Conservation (phyloP, 805 yeast species). For the Nakazawaea wickerhamii region DNA sequence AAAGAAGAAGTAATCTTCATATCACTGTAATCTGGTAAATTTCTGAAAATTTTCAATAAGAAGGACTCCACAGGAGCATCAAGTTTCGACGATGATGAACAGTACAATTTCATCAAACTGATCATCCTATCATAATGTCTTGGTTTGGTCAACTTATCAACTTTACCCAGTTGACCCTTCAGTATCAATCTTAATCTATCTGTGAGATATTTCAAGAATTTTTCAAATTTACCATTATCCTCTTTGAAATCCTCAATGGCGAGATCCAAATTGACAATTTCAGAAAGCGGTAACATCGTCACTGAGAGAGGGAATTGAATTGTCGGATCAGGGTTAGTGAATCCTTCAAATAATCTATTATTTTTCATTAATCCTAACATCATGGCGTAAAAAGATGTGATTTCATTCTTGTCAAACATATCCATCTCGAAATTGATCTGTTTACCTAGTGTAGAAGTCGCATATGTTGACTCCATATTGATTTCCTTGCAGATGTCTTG, state of each 20-base stretch:
- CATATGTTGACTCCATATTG: constrained; percentile 25
- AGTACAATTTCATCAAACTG: constrained; percentile 46
- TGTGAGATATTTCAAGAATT: constrained; percentile 21
- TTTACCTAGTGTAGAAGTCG: constrained; percentile 23
- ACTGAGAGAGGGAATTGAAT: constrained; percentile 36
- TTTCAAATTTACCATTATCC: constrained; percentile 20
- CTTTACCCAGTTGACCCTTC: background rate
- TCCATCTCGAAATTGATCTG: constrained; percentile 19
- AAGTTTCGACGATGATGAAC: constrained; percentile 42
- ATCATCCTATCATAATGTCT: constrained; percentile 32
- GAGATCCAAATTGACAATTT: constrained; percentile 29
- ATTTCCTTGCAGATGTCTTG: constrained; percentile 14
- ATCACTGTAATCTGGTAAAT: constrained; percentile 24
- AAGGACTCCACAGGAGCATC: constrained; percentile 46
- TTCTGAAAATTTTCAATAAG: constrained; percentile 34
- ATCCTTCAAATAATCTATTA: constrained; percentile 41
- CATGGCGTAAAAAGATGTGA: constrained; percentile 35
- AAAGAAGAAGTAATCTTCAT: constrained; percentile 46
- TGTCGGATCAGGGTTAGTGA: constrained; percentile 25
- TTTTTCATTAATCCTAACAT: constrained; percentile 43
- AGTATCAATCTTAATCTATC: constrained; percentile 10
- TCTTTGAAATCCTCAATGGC: constrained; percentile 24
- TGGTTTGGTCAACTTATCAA: constrained; percentile 18
- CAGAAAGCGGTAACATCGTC: constrained; percentile 36
- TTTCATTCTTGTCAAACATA: constrained; percentile 16